phyloP scores from a whole-genome alignment of 306 rosid species.

The Cercis canadensis region DNA sequence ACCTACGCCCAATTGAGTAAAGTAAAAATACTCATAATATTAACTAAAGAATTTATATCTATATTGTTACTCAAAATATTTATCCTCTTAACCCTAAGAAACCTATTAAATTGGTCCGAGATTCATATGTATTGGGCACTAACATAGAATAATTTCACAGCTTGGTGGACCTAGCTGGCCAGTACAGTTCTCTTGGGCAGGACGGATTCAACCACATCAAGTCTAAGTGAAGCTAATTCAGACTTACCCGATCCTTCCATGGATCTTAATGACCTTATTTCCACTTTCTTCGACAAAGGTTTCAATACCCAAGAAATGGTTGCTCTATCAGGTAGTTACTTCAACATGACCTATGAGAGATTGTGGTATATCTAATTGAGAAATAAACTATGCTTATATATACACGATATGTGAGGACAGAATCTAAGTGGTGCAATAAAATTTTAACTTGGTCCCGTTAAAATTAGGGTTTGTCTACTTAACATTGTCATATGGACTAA shows the following conservation, averaged over 20 bases:
- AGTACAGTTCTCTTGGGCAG: constrained; percentile 43
- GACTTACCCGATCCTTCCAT: constrained; percentile 32
- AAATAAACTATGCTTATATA: too few relatives aligned
- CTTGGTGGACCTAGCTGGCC: constrained; percentile 41
- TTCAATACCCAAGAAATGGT: constrained; percentile 45
- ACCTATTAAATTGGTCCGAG: too few relatives aligned
- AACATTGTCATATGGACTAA: constrained; percentile 20
- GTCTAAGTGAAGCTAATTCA: constrained; percentile 31
- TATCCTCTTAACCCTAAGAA: neutral
- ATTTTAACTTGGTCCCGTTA: too few relatives aligned
- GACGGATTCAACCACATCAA: constrained; percentile 50
- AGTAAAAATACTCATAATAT: too few relatives aligned
- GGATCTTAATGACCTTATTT: constrained; percentile 37
- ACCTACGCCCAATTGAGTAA: too few relatives aligned
- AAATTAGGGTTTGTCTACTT: neutral
- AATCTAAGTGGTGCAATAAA: too few relatives aligned
- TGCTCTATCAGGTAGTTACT: constrained; percentile 45
- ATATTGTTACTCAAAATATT: too few relatives aligned
- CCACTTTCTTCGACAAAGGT: constrained; percentile 42
- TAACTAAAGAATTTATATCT: too few relatives aligned
- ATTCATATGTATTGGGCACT: neutral
- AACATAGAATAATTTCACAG: constrained; percentile 4
- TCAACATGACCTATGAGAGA: too few relatives aligned
- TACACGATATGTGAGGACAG: constrained; percentile 43
- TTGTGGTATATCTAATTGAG: too few relatives aligned